Base-by-base conservation (phyloP, 257 asterid genomes). In the Eucommia ulmoides region DNA sequence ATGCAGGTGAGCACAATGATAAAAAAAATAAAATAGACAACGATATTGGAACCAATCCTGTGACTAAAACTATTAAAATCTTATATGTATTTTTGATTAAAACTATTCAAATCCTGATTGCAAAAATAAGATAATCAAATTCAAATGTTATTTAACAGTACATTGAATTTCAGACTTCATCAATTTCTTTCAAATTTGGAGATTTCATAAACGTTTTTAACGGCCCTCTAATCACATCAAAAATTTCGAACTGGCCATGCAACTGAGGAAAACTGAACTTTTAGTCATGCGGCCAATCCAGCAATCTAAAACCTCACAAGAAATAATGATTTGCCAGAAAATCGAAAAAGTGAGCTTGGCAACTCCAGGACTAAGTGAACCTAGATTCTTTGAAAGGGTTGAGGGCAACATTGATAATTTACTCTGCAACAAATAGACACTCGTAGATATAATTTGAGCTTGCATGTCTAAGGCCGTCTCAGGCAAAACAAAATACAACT, bases 311-410 rank as follows among this genome's bases (percentile, higher is more conserved):
- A 82, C 71, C 74, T 70, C 87, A 46, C 97, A 95, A 17, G 59
- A 48, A 38, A 68, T 44, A 78, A 71, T 71, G 23, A 84, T 82
- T 65, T 78, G 80, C 95, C 94, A 88, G 41, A 82, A 68, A 19
- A 84, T 82, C 49, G 97, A 80, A 73, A 88, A 80, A 2, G 97
- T 64, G 52, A 84, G 94, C 51, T 93, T 71, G 44, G 80, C 95
- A 61, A 68, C 77, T 23, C 97, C 97, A 35, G 97, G 93, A 41
- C 72, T 76, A 52, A 88, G 88, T 1, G 97, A 88, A 48, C 91
- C 88, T 24, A 84, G 41, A 70, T 82, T 65, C 56, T 84, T 93
- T n/a, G 93, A 80, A 55, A 88, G 88, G 62, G 67, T 35, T 3
- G 78, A 67, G 19, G 97, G 75, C 59, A 63, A 23, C 75, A 63